Percentiles rank a stretch among this genome's conserved stretches.
These are phyloP conservation scores for Diplotaxis tenuifolia DNA, from an alignment of 345 rosid species.

Conservation along the genomic window DNA sequence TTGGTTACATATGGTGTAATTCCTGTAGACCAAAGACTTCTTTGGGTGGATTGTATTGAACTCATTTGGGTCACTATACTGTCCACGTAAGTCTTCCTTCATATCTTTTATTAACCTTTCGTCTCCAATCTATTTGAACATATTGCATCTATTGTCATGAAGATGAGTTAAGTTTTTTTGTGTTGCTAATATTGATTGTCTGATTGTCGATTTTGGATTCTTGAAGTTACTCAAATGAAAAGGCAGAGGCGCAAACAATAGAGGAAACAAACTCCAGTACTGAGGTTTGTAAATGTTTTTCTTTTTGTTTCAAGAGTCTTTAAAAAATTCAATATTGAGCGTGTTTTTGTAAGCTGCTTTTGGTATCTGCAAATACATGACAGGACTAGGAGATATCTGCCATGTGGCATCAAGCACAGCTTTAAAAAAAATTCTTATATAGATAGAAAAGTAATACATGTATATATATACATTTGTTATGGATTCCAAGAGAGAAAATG, in stretches of 20 bases:
- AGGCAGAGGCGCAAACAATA: constrained; percentile 53
- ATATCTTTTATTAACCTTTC: neutral
- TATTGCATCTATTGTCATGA: neutral
- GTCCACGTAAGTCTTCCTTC: constrained; percentile 58
- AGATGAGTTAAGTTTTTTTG: neutral
- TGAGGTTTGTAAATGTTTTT: constrained; percentile 39
- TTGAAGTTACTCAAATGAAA: constrained; percentile 76
- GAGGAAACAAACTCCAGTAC: constrained; percentile 47
- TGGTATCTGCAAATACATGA: no score
- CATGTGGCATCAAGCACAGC: constrained; percentile 15
- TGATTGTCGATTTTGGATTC: neutral
- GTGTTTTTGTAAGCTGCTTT: neutral
- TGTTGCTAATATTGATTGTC: no score
- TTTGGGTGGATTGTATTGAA: constrained; percentile 94
- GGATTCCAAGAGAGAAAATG: constrained; percentile 27
- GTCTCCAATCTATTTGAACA: neutral
- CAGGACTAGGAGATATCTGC: constrained; percentile 22
- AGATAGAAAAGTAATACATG: constrained; percentile 4
- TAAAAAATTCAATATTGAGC: neutral
- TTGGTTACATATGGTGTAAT: constrained; percentile 75
- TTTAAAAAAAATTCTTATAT: neutral
- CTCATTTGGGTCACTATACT: constrained; percentile 94
- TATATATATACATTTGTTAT: neutral
- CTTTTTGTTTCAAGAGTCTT: neutral
- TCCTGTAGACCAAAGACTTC: constrained; percentile 87